Percentiles rank a stretch among this genome's conserved stretches.
These are phyloP conservation scores for Marsdenia floribunda DNA, from an alignment of 257 asterid species.

Conservation along the genomic window DNA sequence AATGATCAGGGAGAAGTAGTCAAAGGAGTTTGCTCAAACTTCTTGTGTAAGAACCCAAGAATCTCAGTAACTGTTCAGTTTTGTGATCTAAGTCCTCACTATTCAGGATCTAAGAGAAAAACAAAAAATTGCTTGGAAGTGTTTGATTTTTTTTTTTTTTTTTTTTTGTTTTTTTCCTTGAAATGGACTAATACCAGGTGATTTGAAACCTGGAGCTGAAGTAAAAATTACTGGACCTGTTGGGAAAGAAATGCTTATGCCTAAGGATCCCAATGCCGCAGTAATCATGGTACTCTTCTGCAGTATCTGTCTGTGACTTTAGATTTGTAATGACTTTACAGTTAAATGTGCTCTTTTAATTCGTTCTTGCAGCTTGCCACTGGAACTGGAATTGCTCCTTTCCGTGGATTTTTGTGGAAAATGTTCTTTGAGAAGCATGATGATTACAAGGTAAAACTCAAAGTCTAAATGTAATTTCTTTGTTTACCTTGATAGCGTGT, in stretches of 20 bases:
- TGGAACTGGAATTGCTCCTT: conserved; percentile 98
- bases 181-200: conserved; percentile 46
- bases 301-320: background rate
- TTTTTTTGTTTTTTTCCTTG: too few species aligned
- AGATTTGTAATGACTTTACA: background rate
- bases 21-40: conserved; percentile 98
- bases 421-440: conserved; percentile 95
- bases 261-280: conserved; percentile 88
- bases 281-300: conserved; percentile 52
- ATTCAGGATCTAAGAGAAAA: background rate
- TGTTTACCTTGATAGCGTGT: background rate
- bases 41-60: conserved; percentile 58
- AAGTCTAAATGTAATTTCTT: background rate
- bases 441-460: conserved; percentile 61
- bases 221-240: conserved; percentile 95
- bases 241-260: conserved; percentile 99
- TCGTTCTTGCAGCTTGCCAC: conserved; percentile 65
- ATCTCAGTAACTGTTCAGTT: conserved; percentile 1
- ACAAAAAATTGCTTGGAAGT: conserved; percentile 2
- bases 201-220: conserved; percentile 79
- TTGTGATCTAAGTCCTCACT: background rate
- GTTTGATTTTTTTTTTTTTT: background rate
- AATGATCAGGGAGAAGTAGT: conserved; percentile 79
- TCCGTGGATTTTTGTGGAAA: conserved; percentile 92
- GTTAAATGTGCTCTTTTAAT: conserved; percentile 18